Evolutionary conservation across 2,329 filamentous ascomycete genomes (phyloP), one percentile per base, ranked within the genome.

Genomic region (Fusarium circinatum): DNA sequence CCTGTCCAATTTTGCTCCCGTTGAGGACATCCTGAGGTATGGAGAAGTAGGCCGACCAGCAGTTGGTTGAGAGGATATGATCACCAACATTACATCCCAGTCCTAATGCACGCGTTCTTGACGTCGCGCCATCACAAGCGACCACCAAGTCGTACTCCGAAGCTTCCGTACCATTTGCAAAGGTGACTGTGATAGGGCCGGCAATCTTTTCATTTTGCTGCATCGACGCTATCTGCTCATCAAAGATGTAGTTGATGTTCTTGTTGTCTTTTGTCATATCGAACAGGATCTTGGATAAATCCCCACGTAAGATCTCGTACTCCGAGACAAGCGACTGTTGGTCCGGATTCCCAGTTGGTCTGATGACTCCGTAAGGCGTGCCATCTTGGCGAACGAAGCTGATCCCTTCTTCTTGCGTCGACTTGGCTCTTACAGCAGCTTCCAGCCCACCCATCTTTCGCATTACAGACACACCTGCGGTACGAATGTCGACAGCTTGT

Each of bases 31-130:
- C 83, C 26, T 81, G 55, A 2, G 78, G n/a, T 5, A 83, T 79
- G 14, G 83, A 80, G 72, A 84, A 88, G 69, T 80, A 87, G 0
- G 84, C 83, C 0, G 80, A 78, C 83, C 84, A 87, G 65, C 59
- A 72, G 69, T 85, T 83, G 13, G 65, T 69, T 7, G 65, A 44
- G 5, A 69, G 11, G 15, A 69, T 41, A 13, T 54, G 26, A 36
- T 69, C 44, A 6, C 51, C 49, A 13, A 64, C 65, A 20, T 51
- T 30, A 11, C 66, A 51, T 13, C 66, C 66, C 12, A 69, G 30
- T 5, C 66, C 66, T 22, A 69, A 9, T 2, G 44, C 65, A 1
- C 66, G 65, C n/a, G 57, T 69, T 17, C 65, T 63, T 2, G 66
- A 69, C 3, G 49, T 64, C 5, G 66, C 65, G 17, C 65, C 66